Base-by-base conservation (phyloP, 2,329 filamentous ascomycete species). In the Teratosphaeria epicoccoides region DNA sequence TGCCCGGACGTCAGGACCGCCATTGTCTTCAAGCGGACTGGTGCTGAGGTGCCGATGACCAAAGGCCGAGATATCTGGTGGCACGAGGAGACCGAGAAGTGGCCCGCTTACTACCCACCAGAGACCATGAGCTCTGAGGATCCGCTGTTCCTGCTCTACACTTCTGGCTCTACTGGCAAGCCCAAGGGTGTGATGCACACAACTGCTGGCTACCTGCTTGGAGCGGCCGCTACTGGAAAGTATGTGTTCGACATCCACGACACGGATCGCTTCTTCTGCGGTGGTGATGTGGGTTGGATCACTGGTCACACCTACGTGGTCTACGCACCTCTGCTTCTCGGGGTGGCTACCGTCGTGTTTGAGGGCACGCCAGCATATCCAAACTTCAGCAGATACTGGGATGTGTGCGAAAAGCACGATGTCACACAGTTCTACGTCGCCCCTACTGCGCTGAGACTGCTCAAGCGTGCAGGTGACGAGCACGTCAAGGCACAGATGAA, bases 161-260 rank as follows among this genome's bases (percentile, higher is more conserved):
- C 93, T 1, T 97, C 91, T 29, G 93, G 93, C 40, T 97, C 91
- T 1, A 98, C 93, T 7, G 93, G 93, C 57, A 97, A 97, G 80
- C 93, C 93, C 60, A 98, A 98, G 82, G 93, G 93, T 72, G 87
- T 98, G 51, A 86, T 98, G 88, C 93, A 98, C 79, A 94, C 89
- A 24, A 98, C 91, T 29, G 93, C 77, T 55, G 93, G 93, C 49
- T 98, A 97, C 69, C 80, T 98, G n/a, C 74, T 97, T 6, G 93
- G 93, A 54, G 90, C 90, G 49, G 91, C 93, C 28, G 79, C 85
- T 63, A 98, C 93, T 11, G 91, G 90, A 57, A 98, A 97, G 74
- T 97, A 98, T 70, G 91, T 97, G 56, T 98, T 98, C 68, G 93
- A 98, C 69, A 94, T 98, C 57, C 93, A 98, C 70, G 85, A 90